These are phyloP conservation scores for Yarrowia sp. DNA, from an alignment of 805 yeast species.

Conservation along the genomic window DNA sequence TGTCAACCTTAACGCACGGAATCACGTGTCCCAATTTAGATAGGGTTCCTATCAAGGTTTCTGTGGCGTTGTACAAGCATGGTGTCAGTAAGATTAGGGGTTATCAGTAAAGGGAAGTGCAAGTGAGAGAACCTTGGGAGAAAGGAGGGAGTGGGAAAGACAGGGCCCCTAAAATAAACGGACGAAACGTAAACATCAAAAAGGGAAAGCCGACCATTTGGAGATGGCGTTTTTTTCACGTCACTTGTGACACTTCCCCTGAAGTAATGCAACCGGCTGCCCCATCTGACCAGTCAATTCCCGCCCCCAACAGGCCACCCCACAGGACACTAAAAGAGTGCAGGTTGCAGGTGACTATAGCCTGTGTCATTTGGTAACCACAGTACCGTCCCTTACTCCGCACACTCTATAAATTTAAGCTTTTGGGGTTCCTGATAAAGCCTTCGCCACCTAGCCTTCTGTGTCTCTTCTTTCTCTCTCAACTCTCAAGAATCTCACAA, in stretches of 20 bases:
- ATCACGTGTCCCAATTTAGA: conserved; percentile 18
- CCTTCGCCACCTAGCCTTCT: conserved; percentile 11
- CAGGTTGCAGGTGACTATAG: conserved; percentile 7
- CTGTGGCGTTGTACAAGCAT: conserved; percentile 37
- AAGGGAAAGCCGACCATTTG: too few species aligned
- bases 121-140: conserved; percentile 10
- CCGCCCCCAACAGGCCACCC: background rate
- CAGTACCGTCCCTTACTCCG: background rate
- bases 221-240: too few species aligned
- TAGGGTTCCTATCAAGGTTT: conserved; percentile 22
- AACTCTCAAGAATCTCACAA: background rate
- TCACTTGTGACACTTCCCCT: background rate
- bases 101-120: conserved; percentile 20
- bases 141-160: background rate
- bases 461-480: background rate
- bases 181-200: background rate
- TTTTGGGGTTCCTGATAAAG: conserved; percentile 15
- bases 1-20: background rate
- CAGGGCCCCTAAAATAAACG: background rate
- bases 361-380: background rate
- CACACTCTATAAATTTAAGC: background rate
- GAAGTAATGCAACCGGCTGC: background rate
- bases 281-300: conserved; percentile 5
- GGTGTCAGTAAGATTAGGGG: conserved; percentile 8
- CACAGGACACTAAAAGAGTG: background rate